phyloP scores from a whole-genome alignment of 352 stramenopile genomes.

The Globisporangium takayamanum region DNA sequence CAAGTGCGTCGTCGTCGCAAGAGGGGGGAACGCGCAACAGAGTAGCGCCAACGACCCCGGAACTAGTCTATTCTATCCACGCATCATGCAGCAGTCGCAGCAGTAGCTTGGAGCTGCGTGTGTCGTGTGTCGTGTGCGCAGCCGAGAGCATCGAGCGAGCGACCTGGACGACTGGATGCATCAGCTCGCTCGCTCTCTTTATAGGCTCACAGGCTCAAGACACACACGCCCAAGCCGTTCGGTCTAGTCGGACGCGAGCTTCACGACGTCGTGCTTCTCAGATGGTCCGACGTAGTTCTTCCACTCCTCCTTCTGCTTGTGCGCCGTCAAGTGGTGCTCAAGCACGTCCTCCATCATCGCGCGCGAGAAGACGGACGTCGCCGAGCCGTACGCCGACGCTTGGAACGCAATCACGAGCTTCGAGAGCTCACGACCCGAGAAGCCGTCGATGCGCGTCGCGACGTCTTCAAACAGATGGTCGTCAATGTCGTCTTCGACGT shows the following conservation, averaged over 20 bases:
- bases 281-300: slow-evolving; percentile 69
- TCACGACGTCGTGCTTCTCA: slow-evolving; percentile 42
- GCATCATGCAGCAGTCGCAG: slow-evolving; percentile 16
- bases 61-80: slow-evolving; percentile 82
- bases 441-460: slow-evolving; percentile 93
- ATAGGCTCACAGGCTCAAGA: slow-evolving; percentile 6
- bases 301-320: slow-evolving; percentile 93
- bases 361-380: slow-evolving; percentile 90
- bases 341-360: slow-evolving; percentile 93
- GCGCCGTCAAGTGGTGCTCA: slow-evolving; percentile 90
- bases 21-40: slow-evolving; percentile 28
- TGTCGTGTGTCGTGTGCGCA: background rate
- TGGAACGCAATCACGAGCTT: slow-evolving; percentile 99
- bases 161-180: background rate
- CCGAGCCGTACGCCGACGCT: slow-evolving; percentile 94
- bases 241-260: slow-evolving; percentile 45
- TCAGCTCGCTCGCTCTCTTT: background rate
- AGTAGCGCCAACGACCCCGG: slow-evolving; percentile 80
- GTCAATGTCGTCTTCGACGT: slow-evolving; percentile 87
- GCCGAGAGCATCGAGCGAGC: background rate
- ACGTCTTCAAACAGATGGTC: slow-evolving; percentile 90
- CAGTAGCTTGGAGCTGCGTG: background rate
- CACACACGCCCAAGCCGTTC: slow-evolving; percentile 2
- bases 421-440: slow-evolving; percentile 97
- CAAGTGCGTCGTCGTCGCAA: background rate